Evolutionary conservation across 31 red algal genomes (phyloP).

Genomic region (Endocladia muricata): DNA sequence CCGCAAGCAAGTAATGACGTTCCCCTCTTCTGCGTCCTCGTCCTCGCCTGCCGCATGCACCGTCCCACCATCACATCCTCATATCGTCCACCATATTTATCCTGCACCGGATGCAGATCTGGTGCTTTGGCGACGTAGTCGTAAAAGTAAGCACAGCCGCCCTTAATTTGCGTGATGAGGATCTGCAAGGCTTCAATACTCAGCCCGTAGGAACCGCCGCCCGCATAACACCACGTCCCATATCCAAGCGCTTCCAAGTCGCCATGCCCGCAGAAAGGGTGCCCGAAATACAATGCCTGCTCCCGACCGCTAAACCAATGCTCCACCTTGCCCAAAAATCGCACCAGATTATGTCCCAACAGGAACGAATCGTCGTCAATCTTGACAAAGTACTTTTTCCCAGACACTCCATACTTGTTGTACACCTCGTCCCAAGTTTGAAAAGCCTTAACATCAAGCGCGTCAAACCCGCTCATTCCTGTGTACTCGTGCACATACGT

Average conservation of each 20-base stretch:
- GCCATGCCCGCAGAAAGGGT: slow-evolving; percentile 55
- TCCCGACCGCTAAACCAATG: slow-evolving; percentile 24
- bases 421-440: slow-evolving; percentile 19
- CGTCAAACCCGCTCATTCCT: background rate
- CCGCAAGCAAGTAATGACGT: slow-evolving; percentile 52
- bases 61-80: slow-evolving; percentile 53
- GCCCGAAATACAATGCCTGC: slow-evolving; percentile 45
- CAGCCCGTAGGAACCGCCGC: slow-evolving; percentile 44
- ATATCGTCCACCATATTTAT: slow-evolving; percentile 47
- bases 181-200: slow-evolving; percentile 40
- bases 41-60: slow-evolving; percentile 44
- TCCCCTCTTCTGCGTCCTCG: slow-evolving; percentile 31
- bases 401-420: slow-evolving; percentile 7
- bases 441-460: slow-evolving; percentile 34
- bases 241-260: slow-evolving; percentile 43
- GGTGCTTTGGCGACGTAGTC: slow-evolving; percentile 35
- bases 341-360: slow-evolving; percentile 47
- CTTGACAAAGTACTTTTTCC: slow-evolving; percentile 53
- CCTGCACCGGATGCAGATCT: slow-evolving; percentile 15
- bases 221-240: slow-evolving; percentile 54
- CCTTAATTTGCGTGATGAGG: slow-evolving; percentile 41
- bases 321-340: slow-evolving; percentile 47
- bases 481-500: slow-evolving; percentile 21
- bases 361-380: slow-evolving; percentile 55
- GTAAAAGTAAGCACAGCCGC: slow-evolving; percentile 56